A percentile compares a stretch with the other conserved stretches of the same genome.
phyloP scores from a whole-genome alignment of 495 filamentous ascomycete genomes.

The Talaromyces trachyspermus region DNA sequence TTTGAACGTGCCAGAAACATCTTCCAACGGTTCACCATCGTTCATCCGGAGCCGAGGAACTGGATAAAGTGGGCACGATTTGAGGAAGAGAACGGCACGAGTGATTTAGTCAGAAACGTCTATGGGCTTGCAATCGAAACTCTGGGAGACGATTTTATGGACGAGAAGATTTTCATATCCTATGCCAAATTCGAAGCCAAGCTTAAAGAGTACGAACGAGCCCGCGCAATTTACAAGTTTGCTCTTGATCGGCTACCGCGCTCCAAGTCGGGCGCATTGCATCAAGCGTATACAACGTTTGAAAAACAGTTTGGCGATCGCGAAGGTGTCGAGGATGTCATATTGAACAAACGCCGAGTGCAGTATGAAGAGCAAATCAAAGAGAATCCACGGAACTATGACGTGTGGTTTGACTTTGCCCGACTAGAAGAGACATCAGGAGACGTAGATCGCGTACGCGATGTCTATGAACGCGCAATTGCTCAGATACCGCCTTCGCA shows the following conservation, averaged over 20 bases:
- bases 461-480: conserved; percentile 93
- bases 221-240: conserved; percentile 95
- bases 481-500: conserved; percentile 92
- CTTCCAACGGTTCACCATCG: conserved; percentile 83
- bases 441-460: conserved; percentile 72
- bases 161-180: conserved; percentile 87
- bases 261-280: conserved; percentile 74
- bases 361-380: conserved; percentile 91
- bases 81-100: conserved; percentile 89
- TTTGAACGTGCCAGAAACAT: conserved; percentile 77
- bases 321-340: conserved; percentile 91
- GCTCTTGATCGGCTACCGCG: conserved; percentile 86
- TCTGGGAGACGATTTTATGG: conserved; percentile 91
- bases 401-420: conserved; percentile 93
- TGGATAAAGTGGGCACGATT: conserved; percentile 99
- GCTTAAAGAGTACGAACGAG: conserved; percentile 89
- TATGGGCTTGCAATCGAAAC: conserved; percentile 85
- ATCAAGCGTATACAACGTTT: conserved; percentile 92
- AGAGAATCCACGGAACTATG: conserved; percentile 90
- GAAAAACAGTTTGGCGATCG: conserved; percentile 96
- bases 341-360: conserved; percentile 87
- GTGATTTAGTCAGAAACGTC: conserved; percentile 85
- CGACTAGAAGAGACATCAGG: conserved; percentile 79
- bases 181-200: conserved; percentile 91
- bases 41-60: conserved; percentile 90